phyloP scores from a whole-genome alignment of 306 rosid genomes.

The Cotoneaster glaucophyllus region DNA sequence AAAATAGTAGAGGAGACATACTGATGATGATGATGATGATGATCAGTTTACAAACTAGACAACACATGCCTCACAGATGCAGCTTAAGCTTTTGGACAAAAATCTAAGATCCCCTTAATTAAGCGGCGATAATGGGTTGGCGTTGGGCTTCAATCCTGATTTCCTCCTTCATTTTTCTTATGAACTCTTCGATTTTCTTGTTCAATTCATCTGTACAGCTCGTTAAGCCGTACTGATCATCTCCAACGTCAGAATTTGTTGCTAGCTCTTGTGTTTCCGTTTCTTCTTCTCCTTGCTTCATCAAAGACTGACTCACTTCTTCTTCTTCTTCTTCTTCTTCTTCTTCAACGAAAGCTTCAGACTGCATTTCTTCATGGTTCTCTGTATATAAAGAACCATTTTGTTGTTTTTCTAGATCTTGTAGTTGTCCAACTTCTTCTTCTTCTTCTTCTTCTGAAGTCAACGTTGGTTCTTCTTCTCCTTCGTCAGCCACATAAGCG shows the following conservation, averaged over 20 bases:
- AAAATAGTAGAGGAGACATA: too few species aligned
- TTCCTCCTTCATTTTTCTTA: conserved; percentile 39
- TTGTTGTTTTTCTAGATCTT: conserved; percentile 10
- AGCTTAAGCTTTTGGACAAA: not conserved
- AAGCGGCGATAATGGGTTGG: conserved; percentile 25
- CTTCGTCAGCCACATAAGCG: conserved; percentile 2
- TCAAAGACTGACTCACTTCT: not conserved
- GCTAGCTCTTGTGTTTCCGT: not conserved
- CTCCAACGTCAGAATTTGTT: not conserved
- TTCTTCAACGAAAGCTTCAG: not conserved
- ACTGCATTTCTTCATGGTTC: not conserved
- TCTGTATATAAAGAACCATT: not conserved
- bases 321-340: not conserved
- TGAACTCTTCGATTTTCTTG: conserved; percentile 65
- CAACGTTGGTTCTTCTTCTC: not conserved
- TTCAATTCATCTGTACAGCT: conserved; percentile 50
- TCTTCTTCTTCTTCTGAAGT: conserved; percentile 3
- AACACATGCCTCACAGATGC: not conserved
- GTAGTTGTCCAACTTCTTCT: not conserved
- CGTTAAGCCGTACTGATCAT: conserved; percentile 27
- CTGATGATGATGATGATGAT: not conserved
- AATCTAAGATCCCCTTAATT: not conserved
- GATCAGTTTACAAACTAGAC: not conserved
- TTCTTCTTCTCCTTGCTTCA: conserved; percentile 5
- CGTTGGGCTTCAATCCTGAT: conserved; percentile 33